Conservation (phyloP, 306 rosid species). For the Erythrophleum fordii region DNA sequence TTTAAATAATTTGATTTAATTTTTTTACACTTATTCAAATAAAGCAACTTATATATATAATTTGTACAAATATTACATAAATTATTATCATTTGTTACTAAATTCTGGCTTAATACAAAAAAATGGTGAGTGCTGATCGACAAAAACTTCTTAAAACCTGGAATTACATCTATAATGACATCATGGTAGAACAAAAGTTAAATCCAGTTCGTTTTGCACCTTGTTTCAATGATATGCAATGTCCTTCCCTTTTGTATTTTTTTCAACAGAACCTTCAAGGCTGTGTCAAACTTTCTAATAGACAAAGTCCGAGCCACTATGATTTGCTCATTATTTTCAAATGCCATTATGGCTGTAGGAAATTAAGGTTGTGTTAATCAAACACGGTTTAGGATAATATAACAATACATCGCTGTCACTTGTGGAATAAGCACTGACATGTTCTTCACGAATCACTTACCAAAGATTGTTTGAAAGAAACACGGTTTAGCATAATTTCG, state of each 20-base stretch:
- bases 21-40: too few species aligned
- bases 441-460: not conserved
- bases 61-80: too few species aligned
- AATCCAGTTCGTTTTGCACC: not conserved
- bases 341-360: conserved; percentile 37
- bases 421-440: conserved; percentile 4
- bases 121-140: not conserved
- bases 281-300: conserved; percentile 21
- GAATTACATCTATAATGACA: not conserved
- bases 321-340: conserved; percentile 35
- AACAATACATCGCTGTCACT: not conserved
- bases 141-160: not conserved
- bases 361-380: not conserved
- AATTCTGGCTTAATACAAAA: too few species aligned
- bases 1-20: too few species aligned
- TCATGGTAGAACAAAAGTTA: not conserved
- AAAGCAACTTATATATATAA: too few species aligned
- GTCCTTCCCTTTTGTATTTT: not conserved
- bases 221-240: conserved; percentile 4
- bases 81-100: too few species aligned
- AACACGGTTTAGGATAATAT: conserved; percentile 1
- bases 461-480: conserved; percentile 45
- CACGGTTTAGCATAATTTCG: conserved; percentile 25
- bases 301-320: conserved; percentile 25
- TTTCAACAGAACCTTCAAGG: conserved; percentile 24